Evolutionary conservation across 2,329 filamentous ascomycete species (phyloP), one percentile per base, ranked within the genome.

Genomic region (Waltergamsia citrina): DNA sequence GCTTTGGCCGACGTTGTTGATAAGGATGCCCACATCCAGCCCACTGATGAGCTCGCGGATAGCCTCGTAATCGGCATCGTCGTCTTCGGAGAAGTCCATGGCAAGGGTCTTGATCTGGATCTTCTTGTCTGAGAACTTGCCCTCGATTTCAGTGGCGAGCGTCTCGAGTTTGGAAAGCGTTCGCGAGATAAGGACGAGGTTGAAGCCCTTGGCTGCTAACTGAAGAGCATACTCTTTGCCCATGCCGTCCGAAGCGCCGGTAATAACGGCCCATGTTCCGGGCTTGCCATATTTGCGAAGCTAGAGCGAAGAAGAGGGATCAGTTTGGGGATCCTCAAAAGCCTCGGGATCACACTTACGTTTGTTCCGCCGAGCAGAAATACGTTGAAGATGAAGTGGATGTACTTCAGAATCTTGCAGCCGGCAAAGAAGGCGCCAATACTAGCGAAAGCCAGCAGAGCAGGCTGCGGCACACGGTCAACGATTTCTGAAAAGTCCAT

Each of bases 1-100:
- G 59, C 84, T 93, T 57, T 87, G 81, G 43, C 92, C 92, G 35
- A 98, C 92, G 50, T 98, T 98, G 72, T 98, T 98, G 68, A 98
- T 72, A 42, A 98, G 65, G 41, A 98, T 82, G 29, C 81, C 80
- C 18, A 98, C 65, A 44, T 95, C 88, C 25, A 94, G 73, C 7
- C 71, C 81, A 15, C 75, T 60, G 33, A 94, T 63, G 17, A 85
- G 59, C 42, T 74, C 64, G 44, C 76, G 73, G 32, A 98, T 69
- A 30, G 72, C 71, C 36, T 76, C 72, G 64, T 92, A 96, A 61
- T 96, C 88, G 36, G 68, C 65, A 42, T 92, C 79, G 44, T 79
- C 67, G 57, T 94, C 82, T 51, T 76, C 65, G 7, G 85, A 69
- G 57, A 92, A 98, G 65, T 98, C 92, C 85, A 98, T 95, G 19